Percentiles rank a stretch among this genome's conserved stretches.
phyloP scores from a whole-genome alignment of 257 asterid genomes.

The Fraxinus cuspidata region DNA sequence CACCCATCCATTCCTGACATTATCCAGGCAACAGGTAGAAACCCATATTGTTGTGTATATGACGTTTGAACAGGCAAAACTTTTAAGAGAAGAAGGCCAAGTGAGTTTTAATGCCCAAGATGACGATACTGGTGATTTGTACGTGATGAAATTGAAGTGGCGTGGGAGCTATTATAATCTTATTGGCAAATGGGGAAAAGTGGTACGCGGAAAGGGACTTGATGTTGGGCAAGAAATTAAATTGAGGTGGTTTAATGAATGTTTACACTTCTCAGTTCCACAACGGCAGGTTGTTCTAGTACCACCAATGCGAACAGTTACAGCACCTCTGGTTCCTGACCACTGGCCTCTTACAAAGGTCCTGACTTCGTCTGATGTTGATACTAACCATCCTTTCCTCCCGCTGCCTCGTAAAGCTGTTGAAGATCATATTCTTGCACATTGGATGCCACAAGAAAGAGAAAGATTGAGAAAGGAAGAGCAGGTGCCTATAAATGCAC shows the following conservation, averaged over 20 bases:
- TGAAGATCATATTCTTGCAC: constrained; percentile 51
- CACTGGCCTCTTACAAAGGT: constrained; percentile 55
- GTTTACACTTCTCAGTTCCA: constrained; percentile 55
- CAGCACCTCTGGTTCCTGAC: constrained; percentile 47
- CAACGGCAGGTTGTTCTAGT: constrained; percentile 43
- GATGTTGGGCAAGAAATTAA: constrained; percentile 59
- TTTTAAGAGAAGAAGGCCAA: constrained; percentile 46
- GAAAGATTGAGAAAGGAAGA: constrained; percentile 51
- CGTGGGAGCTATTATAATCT: constrained; percentile 60
- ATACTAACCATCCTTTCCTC: constrained; percentile 53
- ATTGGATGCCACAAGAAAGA: constrained; percentile 48
- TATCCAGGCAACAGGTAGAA: constrained; percentile 61
- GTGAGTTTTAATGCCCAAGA: constrained; percentile 54
- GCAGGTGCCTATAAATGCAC: constrained; percentile 47
- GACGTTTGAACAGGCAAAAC: constrained; percentile 49
- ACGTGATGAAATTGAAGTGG: constrained; percentile 54
- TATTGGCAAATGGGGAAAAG: constrained; percentile 63
- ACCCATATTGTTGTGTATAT: constrained; percentile 43
- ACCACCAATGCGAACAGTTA: constrained; percentile 34
- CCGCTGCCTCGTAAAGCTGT: constrained; percentile 52
- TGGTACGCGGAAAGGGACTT: constrained; percentile 56
- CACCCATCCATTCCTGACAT: constrained; percentile 60
- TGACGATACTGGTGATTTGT: constrained; percentile 52
- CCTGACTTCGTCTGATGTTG: constrained; percentile 52
- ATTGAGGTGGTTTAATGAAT: constrained; percentile 50